A percentile compares a stretch with the other conserved stretches of the same genome.
These are phyloP conservation scores for Russula dissimulans DNA, from an alignment of 768 basidiomycete species.

Conservation along the genomic window DNA sequence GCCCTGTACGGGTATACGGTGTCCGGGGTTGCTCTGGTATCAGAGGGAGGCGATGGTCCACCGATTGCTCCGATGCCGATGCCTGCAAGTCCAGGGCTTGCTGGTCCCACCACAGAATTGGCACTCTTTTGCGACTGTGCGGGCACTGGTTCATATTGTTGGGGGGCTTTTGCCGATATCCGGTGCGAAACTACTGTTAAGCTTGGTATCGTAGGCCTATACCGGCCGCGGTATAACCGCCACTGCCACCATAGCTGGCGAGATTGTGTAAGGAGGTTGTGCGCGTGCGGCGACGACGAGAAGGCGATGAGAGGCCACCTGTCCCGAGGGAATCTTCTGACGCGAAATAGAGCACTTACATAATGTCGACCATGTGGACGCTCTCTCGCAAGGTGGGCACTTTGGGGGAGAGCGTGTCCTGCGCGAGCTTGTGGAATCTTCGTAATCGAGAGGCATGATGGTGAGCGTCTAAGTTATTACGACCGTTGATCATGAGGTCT, in stretches of 20 bases:
- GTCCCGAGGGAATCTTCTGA: conserved; percentile 87
- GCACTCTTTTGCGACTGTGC: conserved; percentile 10
- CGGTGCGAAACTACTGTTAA: conserved; percentile 31
- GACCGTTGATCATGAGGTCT: no score
- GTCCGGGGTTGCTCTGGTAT: conserved; percentile 28
- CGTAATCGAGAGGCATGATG: no score
- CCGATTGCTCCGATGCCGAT: conserved; percentile 54
- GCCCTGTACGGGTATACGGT: conserved; percentile 57
- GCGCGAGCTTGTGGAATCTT: no score
- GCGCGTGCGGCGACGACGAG: conserved; percentile 67
- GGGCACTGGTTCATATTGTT: not conserved
- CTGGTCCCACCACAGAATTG: not conserved
- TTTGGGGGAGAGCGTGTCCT: no score
- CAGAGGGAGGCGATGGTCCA: conserved; percentile 22
- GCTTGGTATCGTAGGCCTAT: conserved; percentile 66
- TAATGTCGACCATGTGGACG: conserved; percentile 63
- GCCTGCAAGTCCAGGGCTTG: conserved; percentile 32
- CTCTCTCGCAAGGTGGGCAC: no score
- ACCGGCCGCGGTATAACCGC: conserved; percentile 58
- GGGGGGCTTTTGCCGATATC: conserved; percentile 25
- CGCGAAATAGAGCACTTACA: conserved; percentile 97
- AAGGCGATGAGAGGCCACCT: conserved; percentile 74
- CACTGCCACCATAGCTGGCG: conserved; percentile 52
- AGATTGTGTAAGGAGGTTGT: conserved; percentile 54
- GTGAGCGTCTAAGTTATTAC: no score